Percentiles rank a stretch among this genome's conserved stretches.
These are phyloP conservation scores for Pyricularia pennisetigena DNA, from an alignment of 2,329 filamentous ascomycete genomes.

Conservation along the genomic window DNA sequence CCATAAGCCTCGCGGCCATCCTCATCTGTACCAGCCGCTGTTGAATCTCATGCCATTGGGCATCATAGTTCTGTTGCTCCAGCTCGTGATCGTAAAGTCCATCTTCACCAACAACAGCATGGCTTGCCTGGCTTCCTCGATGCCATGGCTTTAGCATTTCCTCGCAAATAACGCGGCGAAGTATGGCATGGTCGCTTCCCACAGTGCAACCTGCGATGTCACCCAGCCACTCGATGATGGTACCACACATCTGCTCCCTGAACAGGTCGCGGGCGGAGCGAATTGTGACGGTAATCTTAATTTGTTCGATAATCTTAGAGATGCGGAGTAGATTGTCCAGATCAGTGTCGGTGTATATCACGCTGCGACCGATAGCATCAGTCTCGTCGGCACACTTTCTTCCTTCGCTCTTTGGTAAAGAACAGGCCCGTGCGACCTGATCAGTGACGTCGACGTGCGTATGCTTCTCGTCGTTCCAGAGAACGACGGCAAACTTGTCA, in stretches of 20 bases:
- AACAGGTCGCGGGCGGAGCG: constrained; percentile 91
- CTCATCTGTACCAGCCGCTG: not conserved
- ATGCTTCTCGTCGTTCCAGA: constrained; percentile 99
- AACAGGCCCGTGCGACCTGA: constrained; percentile 84
- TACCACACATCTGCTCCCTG: constrained; percentile 96
- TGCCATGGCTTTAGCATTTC: constrained; percentile 85
- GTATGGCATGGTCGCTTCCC: constrained; percentile 66
- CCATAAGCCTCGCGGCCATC: not conserved
- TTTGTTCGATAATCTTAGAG: constrained; percentile 82
- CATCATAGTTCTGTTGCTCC: constrained; percentile 34
- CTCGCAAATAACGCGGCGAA: constrained; percentile 78
- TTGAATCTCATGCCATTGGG: not conserved
- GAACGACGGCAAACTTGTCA: constrained; percentile 70
- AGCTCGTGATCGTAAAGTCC: constrained; percentile 75
- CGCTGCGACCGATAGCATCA: constrained; percentile 77
- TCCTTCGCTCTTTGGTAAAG: constrained; percentile 59
- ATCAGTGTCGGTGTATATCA: constrained; percentile 67
- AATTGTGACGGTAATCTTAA: constrained; percentile 92
- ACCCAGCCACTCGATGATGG: constrained; percentile 89
- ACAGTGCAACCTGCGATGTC: constrained; percentile 89
- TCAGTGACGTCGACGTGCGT: constrained; percentile 84
- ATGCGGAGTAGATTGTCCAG: constrained; percentile 65
- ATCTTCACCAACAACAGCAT: constrained; percentile 65
- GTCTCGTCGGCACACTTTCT: constrained; percentile 74
- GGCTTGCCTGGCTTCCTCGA: constrained; percentile 72